Base-by-base conservation (phyloP, 1,284 basidiomycete genomes). In the Lentinula novae-zelandiae region DNA sequence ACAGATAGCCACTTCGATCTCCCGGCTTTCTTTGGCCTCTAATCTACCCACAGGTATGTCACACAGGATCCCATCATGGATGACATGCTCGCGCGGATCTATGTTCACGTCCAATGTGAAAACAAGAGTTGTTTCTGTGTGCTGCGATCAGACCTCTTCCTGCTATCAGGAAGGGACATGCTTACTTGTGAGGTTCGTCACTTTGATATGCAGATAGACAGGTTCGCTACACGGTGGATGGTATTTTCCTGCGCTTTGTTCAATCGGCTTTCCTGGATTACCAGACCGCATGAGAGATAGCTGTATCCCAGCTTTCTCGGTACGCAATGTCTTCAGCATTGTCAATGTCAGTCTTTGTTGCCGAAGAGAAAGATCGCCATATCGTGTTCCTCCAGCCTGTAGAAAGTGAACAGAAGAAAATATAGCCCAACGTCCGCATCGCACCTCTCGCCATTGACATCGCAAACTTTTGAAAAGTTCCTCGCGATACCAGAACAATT, bases 401-500 rank as follows among this genome's bases (percentile, higher is more conserved):
- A 42, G 6, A 57, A 46, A 36, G 31, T 10, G 40, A 22, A 9
- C 8, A 9, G 8, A 15, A 36, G 46, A 60, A 27, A 17, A 63
- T 5, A 17, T 17, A 27, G 27, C 27, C 27, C 27, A 27, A 27
- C 27, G 27, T 27, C 27, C 51, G 33, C n/a, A 13, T 20, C 80
- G 64, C 62, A 92, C 93, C 82, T 98, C 95, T 68, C 82, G 84
- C 96, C 96, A 98, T 12, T 76, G 78, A 8, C 89, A 89, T 17
- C 75, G 77, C 5, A 97, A 72, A 49, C 77, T 75, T 48, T 83
- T 82, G 67, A 97, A 83, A 10, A 98, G 75, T 64, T 89, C 85
- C 71, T 98, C 92, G 34, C 95, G 82, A 70, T 95, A 96, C 96
- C 96, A 98, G 76, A 98, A 98, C 13, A 95, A 72, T 68, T 93